phyloP scores from a whole-genome alignment of 441 rosid genomes.

The Populus hybrid region DNA sequence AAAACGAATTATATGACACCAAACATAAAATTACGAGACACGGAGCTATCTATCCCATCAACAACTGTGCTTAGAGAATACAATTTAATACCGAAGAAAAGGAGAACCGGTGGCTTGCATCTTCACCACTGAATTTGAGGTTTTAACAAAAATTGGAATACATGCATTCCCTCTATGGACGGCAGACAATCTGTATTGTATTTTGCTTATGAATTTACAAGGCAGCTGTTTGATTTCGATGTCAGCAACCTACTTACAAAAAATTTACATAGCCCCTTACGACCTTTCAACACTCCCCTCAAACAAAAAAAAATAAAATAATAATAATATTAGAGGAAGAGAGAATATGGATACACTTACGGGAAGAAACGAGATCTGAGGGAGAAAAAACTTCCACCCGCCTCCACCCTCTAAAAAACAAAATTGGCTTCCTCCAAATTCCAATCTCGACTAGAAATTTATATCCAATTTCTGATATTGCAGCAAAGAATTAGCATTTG shows the following conservation, averaged over 20 bases:
- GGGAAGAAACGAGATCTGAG: neutral
- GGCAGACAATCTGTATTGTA: constrained; percentile 1
- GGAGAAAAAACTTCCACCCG: neutral
- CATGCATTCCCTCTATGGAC: neutral
- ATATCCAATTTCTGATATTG: constrained; percentile 12
- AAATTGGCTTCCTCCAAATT: constrained; percentile 17
- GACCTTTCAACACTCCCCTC: constrained; percentile 21
- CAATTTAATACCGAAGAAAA: too few relatives aligned
- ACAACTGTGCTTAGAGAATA: too few relatives aligned
- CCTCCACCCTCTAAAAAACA: constrained; percentile 4
- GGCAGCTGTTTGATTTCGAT: constrained; percentile 27
- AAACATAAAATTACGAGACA: too few relatives aligned
- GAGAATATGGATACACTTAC: neutral
- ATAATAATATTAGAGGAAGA: neutral
- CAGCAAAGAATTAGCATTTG: neutral
- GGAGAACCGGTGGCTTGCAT: too few relatives aligned
- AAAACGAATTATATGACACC: too few relatives aligned
- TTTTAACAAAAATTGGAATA: neutral
- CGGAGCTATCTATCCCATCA: too few relatives aligned
- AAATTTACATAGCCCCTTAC: constrained; percentile 32
- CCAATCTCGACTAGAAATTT: constrained; percentile 17
- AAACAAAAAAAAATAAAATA: neutral
- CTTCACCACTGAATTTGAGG: neutral
- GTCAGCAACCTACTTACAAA: constrained; percentile 31
- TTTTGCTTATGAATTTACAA: constrained; percentile 33